phyloP scores from a whole-genome alignment of 2,329 filamentous ascomycete genomes.

The Zasmidium angulare region DNA sequence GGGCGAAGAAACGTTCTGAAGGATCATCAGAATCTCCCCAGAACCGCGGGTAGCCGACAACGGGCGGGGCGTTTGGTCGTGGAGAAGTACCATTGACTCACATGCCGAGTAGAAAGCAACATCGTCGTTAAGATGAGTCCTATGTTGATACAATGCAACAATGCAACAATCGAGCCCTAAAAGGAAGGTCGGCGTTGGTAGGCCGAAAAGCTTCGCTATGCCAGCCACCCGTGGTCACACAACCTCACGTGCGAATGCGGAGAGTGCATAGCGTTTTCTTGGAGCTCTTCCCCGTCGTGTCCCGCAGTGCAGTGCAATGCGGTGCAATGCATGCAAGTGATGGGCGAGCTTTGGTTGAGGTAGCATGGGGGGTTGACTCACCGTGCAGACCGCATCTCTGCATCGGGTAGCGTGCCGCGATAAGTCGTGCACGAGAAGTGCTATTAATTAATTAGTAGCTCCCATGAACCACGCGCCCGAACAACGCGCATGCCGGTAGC shows the following conservation, averaged over 20 bases:
- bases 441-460: too few species aligned
- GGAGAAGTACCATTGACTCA: conserved; percentile 2
- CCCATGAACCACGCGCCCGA: not conserved
- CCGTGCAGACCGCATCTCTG: not conserved
- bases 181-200: not conserved
- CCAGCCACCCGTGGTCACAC: not conserved
- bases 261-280: not conserved
- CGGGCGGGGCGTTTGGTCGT: not conserved
- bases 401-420: not conserved
- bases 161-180: not conserved
- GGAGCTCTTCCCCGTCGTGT: not conserved
- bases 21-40: not conserved
- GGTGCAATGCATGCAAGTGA: too few species aligned
- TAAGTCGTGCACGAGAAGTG: not conserved
- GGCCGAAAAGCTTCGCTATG: not conserved
- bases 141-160: not conserved
- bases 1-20: not conserved
- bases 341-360: not conserved
- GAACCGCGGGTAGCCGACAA: not conserved
- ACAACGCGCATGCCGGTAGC: not conserved
- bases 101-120: not conserved
- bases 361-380: not conserved
- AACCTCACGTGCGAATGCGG: not conserved
- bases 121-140: not conserved
- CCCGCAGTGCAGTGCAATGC: too few species aligned